phyloP scores from a whole-genome alignment of 108 stramenopile species.

The Pseudonitzschia multistriata region DNA sequence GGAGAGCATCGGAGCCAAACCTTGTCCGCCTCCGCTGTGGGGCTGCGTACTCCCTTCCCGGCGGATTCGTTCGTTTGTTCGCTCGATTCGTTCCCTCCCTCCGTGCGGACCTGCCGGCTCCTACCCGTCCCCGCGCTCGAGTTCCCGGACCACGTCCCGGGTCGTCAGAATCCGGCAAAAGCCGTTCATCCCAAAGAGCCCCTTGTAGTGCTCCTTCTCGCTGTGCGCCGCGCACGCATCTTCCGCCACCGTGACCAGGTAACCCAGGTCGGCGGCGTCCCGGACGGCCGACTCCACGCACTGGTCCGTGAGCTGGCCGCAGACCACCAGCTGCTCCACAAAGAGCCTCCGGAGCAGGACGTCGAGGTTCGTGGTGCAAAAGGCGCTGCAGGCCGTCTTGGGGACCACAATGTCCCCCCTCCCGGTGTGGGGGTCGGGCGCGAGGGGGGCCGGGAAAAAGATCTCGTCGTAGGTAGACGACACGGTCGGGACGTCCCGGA shows the following conservation, averaged over 20 bases:
- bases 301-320: conserved; percentile 77
- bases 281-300: conserved; percentile 76
- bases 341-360: conserved; percentile 60
- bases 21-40: no score
- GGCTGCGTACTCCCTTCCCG: no score
- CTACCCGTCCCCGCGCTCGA: conserved; percentile 8
- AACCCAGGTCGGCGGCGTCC: conserved; percentile 79
- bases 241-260: conserved; percentile 65
- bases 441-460: conserved; percentile 31
- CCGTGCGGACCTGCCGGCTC: no score
- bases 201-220: conserved; percentile 43
- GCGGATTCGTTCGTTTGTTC: no score
- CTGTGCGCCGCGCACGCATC: conserved; percentile 72
- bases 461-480: conserved; percentile 40
- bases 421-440: conserved; percentile 15
- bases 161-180: conserved; percentile 54
- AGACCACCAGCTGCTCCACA: conserved; percentile 64
- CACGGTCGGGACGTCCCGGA: conserved; percentile 41
- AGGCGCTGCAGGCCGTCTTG: conserved; percentile 74
- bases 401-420: conserved; percentile 59
- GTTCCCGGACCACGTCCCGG: conserved; percentile 52
- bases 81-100: no score
- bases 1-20: no score
- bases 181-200: conserved; percentile 62
- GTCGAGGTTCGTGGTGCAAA: conserved; percentile 66